A percentile compares a stretch with the other conserved stretches of the same genome.
Conservation (phyloP, 2,329 filamentous ascomycete species). For the Penicillium griseofulvum region DNA sequence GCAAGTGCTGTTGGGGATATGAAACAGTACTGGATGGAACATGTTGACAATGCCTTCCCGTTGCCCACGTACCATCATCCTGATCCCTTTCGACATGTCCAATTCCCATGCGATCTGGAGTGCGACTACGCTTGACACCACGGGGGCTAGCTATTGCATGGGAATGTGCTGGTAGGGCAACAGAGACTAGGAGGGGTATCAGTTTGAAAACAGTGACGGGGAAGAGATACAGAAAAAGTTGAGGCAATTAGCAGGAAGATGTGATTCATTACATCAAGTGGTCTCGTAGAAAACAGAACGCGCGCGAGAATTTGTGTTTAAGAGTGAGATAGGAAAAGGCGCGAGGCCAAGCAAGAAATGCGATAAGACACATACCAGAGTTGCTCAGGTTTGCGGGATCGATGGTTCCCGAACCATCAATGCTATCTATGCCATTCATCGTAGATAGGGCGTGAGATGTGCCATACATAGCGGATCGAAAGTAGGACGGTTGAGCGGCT, state of each 20-base stretch:
- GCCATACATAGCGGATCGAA: slow-evolving; percentile 46
- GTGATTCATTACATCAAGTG: slow-evolving; percentile 1
- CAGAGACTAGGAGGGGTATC: slow-evolving; percentile 37
- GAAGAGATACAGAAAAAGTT: slow-evolving; percentile 15
- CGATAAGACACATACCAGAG: slow-evolving; percentile 60
- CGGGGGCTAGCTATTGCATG: slow-evolving; percentile 58
- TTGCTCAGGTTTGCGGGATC: slow-evolving; percentile 84
- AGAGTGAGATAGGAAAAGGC: slow-evolving; percentile 3
- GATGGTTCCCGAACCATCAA: slow-evolving; percentile 82
- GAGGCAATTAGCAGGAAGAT: slow-evolving; percentile 4
- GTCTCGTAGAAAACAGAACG: not conserved
- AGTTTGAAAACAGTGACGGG: slow-evolving; percentile 32
- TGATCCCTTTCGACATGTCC: slow-evolving; percentile 57
- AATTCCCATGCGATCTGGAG: slow-evolving; percentile 65
- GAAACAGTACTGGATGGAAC: not conserved
- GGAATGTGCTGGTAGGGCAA: slow-evolving; percentile 35
- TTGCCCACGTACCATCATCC: slow-evolving; percentile 68
- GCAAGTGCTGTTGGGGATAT: not conserved
- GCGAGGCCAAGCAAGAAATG: not conserved
- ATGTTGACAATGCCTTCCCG: slow-evolving; percentile 9
- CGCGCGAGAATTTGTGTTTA: slow-evolving; percentile 5
- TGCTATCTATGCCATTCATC: slow-evolving; percentile 62
- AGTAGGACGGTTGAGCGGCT: slow-evolving; percentile 25
- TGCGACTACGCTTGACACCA: slow-evolving; percentile 76
- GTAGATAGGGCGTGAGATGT: slow-evolving; percentile 53